Evolutionary conservation across 2,329 filamentous ascomycete genomes (phyloP), one percentile per base, ranked within the genome.

Genomic region (Calonectria crousiana): DNA sequence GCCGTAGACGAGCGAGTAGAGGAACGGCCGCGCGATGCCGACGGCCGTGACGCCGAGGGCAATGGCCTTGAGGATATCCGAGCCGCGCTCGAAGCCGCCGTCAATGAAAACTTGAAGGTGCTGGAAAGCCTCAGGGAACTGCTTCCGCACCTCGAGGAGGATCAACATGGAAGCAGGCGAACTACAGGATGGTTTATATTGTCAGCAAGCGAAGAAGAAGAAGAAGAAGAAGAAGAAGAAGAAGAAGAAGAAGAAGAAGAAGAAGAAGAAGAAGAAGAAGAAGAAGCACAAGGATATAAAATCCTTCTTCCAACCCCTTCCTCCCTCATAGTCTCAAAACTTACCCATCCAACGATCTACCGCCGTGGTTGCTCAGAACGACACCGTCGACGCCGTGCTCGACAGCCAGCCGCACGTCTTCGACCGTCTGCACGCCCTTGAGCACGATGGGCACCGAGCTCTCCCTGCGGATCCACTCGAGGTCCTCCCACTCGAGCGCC

Each of bases 331-430:
- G 30, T 32, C 8, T 32, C 30, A 32, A 4, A 18, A 71, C 77
- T 73, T 66, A 79, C 81, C 88, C 89, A 67, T 92, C 90, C 1
- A 90, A 83, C 1, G 89, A 89, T 34, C 90, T 84, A 4, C 90
- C 90, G 23, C 90, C 90, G 70, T 92, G 90, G 74, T 92, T 92
- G 74, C 88, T 90, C 41, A 92, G 76, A 72, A 91, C 81, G 60
- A 92, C 89, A 1, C 90, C 90, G 72, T 90, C 86, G 62, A 89
- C 84, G 0, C 89, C 89, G 69, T 85, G 82, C 56, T 88, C 81
- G 69, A 88, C 85, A 0, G 90, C 90, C 47, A 85, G 78, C 18
- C 85, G 85, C 0, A 90, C 90, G 78, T 92, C 90, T 34, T 89
- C 88, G 0, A 89, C 89, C 26, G 85, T 88, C 84, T 91, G 90